These are phyloP conservation scores for Magnaporthiopsis incrustans DNA, from an alignment of 2,329 filamentous ascomycete species.

Conservation along the genomic window DNA sequence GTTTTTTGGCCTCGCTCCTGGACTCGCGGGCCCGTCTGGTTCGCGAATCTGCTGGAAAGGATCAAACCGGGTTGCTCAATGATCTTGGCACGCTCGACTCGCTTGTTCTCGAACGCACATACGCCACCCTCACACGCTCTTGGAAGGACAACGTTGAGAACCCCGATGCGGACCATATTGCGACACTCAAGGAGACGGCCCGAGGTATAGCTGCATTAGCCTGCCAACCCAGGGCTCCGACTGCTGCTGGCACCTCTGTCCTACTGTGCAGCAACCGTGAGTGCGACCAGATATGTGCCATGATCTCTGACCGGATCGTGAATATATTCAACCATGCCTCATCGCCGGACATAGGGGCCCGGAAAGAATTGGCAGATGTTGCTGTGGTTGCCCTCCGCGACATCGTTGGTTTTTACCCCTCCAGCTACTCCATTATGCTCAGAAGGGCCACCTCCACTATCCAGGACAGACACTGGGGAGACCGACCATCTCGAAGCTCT, in stretches of 20 bases:
- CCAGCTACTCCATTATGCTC: conserved; percentile 27
- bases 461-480: conserved; percentile 17
- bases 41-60: conserved; percentile 14
- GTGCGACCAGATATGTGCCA: conserved; percentile 5
- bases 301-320: conserved; percentile 5
- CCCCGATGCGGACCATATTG: conserved; percentile 28
- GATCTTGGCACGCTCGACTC: conserved; percentile 29
- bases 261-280: conserved; percentile 1
- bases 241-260: neutral
- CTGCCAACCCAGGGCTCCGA: conserved; percentile 26
- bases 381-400: conserved; percentile 32
- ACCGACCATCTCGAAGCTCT: conserved; percentile 14
- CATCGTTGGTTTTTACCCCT: conserved; percentile 26
- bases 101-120: conserved; percentile 33
- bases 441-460: conserved; percentile 16
- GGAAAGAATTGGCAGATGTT: conserved; percentile 25
- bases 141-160: conserved; percentile 24
- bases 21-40: conserved; percentile 35
- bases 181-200: conserved; percentile 34
- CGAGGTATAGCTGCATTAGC: conserved; percentile 38
- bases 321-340: conserved; percentile 7
- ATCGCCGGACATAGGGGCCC: conserved; percentile 1
- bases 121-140: conserved; percentile 32
- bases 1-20: conserved; percentile 42
- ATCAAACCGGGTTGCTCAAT: conserved; percentile 19